Percentiles rank a stretch among this genome's conserved stretches.
Conservation (phyloP, 441 rosid genomes). For the Croton laevigatus region DNA sequence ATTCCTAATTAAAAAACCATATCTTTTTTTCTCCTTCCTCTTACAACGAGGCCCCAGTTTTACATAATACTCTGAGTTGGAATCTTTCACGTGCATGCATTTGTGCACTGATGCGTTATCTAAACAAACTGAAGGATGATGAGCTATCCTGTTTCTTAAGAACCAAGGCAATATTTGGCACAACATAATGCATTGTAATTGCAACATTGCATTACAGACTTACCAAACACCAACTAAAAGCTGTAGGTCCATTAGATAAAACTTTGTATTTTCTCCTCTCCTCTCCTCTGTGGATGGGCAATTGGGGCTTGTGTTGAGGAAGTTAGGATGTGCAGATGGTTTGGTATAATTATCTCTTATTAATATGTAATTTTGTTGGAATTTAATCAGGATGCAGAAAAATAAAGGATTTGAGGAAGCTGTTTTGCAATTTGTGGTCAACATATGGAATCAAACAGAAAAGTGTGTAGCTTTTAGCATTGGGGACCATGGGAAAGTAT, state of each 20-base stretch:
- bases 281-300: slow-evolving; percentile 9
- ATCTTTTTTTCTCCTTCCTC: neutral
- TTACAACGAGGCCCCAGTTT: no score
- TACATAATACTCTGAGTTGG: neutral
- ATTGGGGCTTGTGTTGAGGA: neutral
- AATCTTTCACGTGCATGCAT: neutral
- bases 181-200: no score
- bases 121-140: neutral
- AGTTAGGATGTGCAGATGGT: neutral
- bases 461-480: slow-evolving; percentile 30
- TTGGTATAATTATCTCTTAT: slow-evolving; percentile 15
- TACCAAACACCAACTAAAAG: no score
- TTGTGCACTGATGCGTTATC: neutral
- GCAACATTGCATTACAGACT: no score
- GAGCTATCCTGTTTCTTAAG: neutral
- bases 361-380: slow-evolving; percentile 27
- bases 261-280: neutral
- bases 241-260: neutral
- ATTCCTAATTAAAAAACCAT: neutral
- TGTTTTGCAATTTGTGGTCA: slow-evolving; percentile 47
- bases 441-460: slow-evolving; percentile 71
- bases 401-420: slow-evolving; percentile 59
- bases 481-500: slow-evolving; percentile 42
- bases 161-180: neutral
- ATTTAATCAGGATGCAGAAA: slow-evolving; percentile 52